Conservation (phyloP, 257 asterid species). For the Primulina huaijiensis region DNA sequence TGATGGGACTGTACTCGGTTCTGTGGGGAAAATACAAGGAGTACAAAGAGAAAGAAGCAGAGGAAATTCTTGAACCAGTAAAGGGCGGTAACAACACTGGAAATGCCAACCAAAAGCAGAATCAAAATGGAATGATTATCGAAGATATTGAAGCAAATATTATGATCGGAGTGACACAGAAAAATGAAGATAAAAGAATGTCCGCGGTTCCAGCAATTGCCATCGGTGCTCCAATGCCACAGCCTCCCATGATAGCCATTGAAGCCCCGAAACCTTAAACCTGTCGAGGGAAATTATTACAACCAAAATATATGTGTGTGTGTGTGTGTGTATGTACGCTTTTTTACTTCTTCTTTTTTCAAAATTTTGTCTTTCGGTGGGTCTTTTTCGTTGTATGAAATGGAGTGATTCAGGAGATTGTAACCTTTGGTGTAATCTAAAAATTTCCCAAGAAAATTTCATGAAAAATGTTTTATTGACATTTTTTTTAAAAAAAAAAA, state of each 20-base stretch:
- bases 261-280: slow-evolving; percentile 48
- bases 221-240: slow-evolving; percentile 42
- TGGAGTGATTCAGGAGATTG: slow-evolving; percentile 28
- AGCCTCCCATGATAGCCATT: slow-evolving; percentile 56
- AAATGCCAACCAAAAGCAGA: neutral
- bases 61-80: slow-evolving; percentile 45
- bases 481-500: too few species aligned
- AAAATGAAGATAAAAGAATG: slow-evolving; percentile 26
- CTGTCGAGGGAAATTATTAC: neutral
- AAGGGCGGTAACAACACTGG: slow-evolving; percentile 25
- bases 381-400: neutral
- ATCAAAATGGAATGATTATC: slow-evolving; percentile 14
- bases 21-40: slow-evolving; percentile 65
- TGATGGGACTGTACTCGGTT: slow-evolving; percentile 50
- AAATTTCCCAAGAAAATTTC: slow-evolving; percentile 26
- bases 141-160: slow-evolving; percentile 63
- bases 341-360: neutral
- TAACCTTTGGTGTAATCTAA: slow-evolving; percentile 34
- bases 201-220: slow-evolving; percentile 32
- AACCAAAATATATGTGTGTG: neutral
- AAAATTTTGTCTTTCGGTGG: neutral
- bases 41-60: slow-evolving; percentile 37
- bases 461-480: slow-evolving; percentile 25
- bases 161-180: slow-evolving; percentile 25
- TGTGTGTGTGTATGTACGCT: neutral